Percentiles rank a stretch among this genome's conserved stretches.
Conservation (phyloP, 192 early-diverging fungal genomes). For the Backusella australiensis region DNA sequence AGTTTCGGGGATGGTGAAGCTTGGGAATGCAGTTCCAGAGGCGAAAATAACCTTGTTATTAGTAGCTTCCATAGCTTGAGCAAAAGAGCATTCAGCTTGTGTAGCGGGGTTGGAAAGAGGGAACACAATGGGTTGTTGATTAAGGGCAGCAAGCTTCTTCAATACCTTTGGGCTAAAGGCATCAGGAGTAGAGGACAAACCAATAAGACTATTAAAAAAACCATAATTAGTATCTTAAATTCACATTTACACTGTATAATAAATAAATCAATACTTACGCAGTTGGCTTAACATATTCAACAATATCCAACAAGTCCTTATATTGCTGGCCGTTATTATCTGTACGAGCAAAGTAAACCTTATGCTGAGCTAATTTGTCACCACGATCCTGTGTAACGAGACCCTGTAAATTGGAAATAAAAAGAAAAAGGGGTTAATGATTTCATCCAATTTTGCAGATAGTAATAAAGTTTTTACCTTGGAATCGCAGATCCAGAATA, state of each 20-base stretch:
- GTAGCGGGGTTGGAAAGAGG: constrained; percentile 87
- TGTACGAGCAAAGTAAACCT: constrained; percentile 81
- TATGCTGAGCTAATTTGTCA: constrained; percentile 80
- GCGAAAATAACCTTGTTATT: constrained; percentile 91
- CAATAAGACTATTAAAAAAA: constrained; percentile 58
- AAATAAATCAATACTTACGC: constrained; percentile 28
- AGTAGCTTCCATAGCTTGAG: constrained; percentile 85
- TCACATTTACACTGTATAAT: not conserved
- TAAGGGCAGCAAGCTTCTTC: constrained; percentile 70
- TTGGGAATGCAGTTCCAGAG: constrained; percentile 95
- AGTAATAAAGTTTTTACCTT: constrained; percentile 36
- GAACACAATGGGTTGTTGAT: constrained; percentile 87
- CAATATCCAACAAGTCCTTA: constrained; percentile 66
- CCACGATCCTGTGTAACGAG: constrained; percentile 87
- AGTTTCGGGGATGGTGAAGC: constrained; percentile 64
- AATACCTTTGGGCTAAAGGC: constrained; percentile 77
- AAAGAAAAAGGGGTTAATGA: not conserved
- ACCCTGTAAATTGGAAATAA: constrained; percentile 43
- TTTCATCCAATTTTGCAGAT: not conserved
- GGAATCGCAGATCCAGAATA: constrained; percentile 88
- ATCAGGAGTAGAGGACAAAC: constrained; percentile 78
- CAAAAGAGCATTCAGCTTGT: constrained; percentile 96
- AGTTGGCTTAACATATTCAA: constrained; percentile 89
- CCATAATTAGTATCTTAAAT: not conserved
- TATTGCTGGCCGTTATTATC: constrained; percentile 83